phyloP scores from a whole-genome alignment of 495 filamentous ascomycete species.

The Neurospora cerealis region DNA sequence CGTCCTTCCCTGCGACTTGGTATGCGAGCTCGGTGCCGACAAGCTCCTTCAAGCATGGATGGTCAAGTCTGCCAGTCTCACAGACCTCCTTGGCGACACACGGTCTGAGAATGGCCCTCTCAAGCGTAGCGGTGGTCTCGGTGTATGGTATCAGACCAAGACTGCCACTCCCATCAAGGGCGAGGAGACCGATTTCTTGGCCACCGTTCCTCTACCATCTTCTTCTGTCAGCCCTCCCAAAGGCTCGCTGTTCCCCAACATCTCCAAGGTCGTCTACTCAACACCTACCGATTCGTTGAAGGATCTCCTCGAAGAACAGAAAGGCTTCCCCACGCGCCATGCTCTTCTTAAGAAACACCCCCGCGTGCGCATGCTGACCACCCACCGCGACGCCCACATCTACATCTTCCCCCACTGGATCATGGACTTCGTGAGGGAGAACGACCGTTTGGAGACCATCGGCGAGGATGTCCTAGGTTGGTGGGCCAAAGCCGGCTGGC shows the following conservation, averaged over 20 bases:
- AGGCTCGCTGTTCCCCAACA: slow-evolving; percentile 49
- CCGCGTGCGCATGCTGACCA: slow-evolving; percentile 64
- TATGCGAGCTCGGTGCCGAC: slow-evolving; percentile 81
- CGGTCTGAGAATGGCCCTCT: slow-evolving; percentile 21
- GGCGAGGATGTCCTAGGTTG: slow-evolving; percentile 88
- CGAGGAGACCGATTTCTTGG: slow-evolving; percentile 84
- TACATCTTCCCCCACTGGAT: slow-evolving; percentile 93
- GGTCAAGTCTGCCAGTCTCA: slow-evolving; percentile 62
- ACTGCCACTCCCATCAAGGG: slow-evolving; percentile 67
- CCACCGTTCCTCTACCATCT: slow-evolving; percentile 52
- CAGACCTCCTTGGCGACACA: slow-evolving; percentile 27
- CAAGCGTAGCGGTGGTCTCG: slow-evolving; percentile 59
- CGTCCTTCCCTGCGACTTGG: slow-evolving; percentile 84
- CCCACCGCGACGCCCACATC: slow-evolving; percentile 78
- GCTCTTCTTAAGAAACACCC: slow-evolving; percentile 60
- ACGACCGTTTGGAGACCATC: slow-evolving; percentile 74
- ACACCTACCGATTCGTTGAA: slow-evolving; percentile 79
- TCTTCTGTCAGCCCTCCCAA: slow-evolving; percentile 45
- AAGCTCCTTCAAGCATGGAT: slow-evolving; percentile 85
- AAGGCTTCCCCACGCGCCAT: slow-evolving; percentile 60
- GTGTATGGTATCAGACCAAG: slow-evolving; percentile 83
- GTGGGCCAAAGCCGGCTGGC: slow-evolving; percentile 94
- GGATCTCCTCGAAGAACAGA: slow-evolving; percentile 62
- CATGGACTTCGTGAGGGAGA: slow-evolving; percentile 63
- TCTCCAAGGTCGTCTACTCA: slow-evolving; percentile 59